Evolutionary conservation across 805 yeast genomes (phyloP), one percentile per base, ranked within the genome.

Genomic region (Naumovozyma dairenensis): DNA sequence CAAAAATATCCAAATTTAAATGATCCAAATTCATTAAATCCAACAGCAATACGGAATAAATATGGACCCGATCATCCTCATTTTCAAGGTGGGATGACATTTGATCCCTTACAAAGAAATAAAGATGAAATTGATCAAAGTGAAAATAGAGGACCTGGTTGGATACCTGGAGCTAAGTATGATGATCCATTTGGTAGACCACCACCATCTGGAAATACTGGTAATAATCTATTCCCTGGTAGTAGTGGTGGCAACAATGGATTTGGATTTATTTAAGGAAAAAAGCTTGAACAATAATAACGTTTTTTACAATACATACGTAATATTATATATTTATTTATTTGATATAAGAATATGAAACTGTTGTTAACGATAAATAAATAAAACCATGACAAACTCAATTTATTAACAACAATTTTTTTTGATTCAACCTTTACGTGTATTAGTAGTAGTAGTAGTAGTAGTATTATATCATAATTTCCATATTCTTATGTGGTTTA

Each of bases 151-250:
- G 53, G 54, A 2, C 49, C 51, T 1, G 57, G 54, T 1, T 49
- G 44, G 38, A 44, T 54, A 8, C 62, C 62, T 4, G 62, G 63
- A 5, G 45, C 58, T 14, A 50, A 46, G 21, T 58, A 41, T 33
- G 59, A 55, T 36, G 58, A 57, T 31, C 63, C 63, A 14, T 55
- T 42, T 36, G 60, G 59, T 7, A 35, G 45, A 14, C 43, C 42
- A 16, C 26, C 26, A 24, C 26, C 26, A 6, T 6, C 14, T 24
- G 38, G 38, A 1, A 36, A 37, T 14, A 18, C 35, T 12, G 39
- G 44, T 14, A n/a, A n/a, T n/a, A n/a, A n/a, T n/a, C n/a, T n/a
- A n/a, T n/a, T n/a, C n/a, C n/a, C n/a, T n/a, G n/a, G n/a, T n/a
- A n/a, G n/a, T n/a, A 28, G 35, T 25, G 37, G 44, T 26, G 39